phyloP scores from a whole-genome alignment of 2,329 filamentous ascomycete genomes.

The Mariannaea elegans region DNA sequence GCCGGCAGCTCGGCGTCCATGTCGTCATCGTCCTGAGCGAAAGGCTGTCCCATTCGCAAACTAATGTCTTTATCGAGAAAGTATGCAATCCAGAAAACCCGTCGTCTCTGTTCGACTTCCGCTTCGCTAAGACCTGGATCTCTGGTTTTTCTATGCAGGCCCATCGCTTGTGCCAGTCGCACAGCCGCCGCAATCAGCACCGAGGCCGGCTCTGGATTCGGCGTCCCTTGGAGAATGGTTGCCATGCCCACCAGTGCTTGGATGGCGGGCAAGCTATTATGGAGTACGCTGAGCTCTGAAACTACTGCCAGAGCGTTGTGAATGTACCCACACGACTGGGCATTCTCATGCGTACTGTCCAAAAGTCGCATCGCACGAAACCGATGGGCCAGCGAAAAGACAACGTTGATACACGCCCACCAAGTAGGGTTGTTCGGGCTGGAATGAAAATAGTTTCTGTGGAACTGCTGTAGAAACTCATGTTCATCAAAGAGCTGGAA shows the following conservation, averaged over 20 bases:
- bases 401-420: conserved; percentile 40
- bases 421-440: conserved; percentile 26
- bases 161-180: conserved; percentile 34
- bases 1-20: conserved; percentile 39
- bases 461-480: conserved; percentile 23
- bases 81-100: conserved; percentile 39
- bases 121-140: conserved; percentile 12
- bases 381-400: conserved; percentile 31
- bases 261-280: conserved; percentile 28
- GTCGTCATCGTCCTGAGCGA: conserved; percentile 40
- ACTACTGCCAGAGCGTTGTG: conserved; percentile 34
- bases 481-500: conserved; percentile 34
- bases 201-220: conserved; percentile 31
- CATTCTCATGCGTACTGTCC: conserved; percentile 25
- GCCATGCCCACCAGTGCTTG: conserved; percentile 39
- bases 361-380: conserved; percentile 33
- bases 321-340: conserved; percentile 25
- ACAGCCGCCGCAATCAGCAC: conserved; percentile 34
- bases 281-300: conserved; percentile 28
- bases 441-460: conserved; percentile 21
- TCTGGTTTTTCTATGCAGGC: conserved; percentile 28
- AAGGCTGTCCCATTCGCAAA: conserved; percentile 34
- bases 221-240: conserved; percentile 34
- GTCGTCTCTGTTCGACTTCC: conserved; percentile 24
- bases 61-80: conserved; percentile 39